Conservation (phyloP, 805 yeast genomes). For the Cyberlindnera sargentensis region DNA sequence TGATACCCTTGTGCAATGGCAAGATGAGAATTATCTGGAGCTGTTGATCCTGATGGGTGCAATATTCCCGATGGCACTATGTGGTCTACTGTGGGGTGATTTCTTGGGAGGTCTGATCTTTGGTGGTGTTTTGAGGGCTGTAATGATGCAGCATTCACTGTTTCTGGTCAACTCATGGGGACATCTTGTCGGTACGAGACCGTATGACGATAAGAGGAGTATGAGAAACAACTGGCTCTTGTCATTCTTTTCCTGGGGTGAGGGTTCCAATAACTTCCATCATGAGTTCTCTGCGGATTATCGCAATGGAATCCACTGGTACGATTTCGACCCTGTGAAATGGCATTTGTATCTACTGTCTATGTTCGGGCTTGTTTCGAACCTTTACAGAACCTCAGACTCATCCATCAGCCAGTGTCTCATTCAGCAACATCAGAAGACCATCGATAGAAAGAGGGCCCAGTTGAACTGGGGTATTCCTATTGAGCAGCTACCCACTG, state of each 20-base stretch:
- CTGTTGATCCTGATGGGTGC: slow-evolving; percentile 46
- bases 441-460: slow-evolving; percentile 68
- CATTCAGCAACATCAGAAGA: slow-evolving; percentile 77
- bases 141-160: slow-evolving; percentile 72
- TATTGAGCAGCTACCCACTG: slow-evolving; percentile 73
- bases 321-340: slow-evolving; percentile 84
- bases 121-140: slow-evolving; percentile 70
- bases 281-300: slow-evolving; percentile 93
- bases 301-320: slow-evolving; percentile 64
- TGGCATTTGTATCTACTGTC: slow-evolving; percentile 48
- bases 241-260: slow-evolving; percentile 75
- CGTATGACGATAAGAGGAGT: slow-evolving; percentile 68
- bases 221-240: slow-evolving; percentile 58
- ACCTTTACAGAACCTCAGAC: slow-evolving; percentile 39
- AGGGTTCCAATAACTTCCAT: slow-evolving; percentile 88
- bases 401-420: slow-evolving; percentile 57
- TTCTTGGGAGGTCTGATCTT: slow-evolving; percentile 69
- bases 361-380: slow-evolving; percentile 51
- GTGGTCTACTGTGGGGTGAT: slow-evolving; percentile 68
- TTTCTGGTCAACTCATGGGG: slow-evolving; percentile 78
- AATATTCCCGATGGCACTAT: slow-evolving; percentile 56
- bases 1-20: slow-evolving; percentile 39
- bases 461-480: slow-evolving; percentile 93
- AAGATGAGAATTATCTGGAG: slow-evolving; percentile 32
- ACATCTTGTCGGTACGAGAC: slow-evolving; percentile 68